Percentiles rank a stretch among this genome's conserved stretches.
phyloP scores from a whole-genome alignment of 495 filamentous ascomycete species.

The Xylaria palmicola region DNA sequence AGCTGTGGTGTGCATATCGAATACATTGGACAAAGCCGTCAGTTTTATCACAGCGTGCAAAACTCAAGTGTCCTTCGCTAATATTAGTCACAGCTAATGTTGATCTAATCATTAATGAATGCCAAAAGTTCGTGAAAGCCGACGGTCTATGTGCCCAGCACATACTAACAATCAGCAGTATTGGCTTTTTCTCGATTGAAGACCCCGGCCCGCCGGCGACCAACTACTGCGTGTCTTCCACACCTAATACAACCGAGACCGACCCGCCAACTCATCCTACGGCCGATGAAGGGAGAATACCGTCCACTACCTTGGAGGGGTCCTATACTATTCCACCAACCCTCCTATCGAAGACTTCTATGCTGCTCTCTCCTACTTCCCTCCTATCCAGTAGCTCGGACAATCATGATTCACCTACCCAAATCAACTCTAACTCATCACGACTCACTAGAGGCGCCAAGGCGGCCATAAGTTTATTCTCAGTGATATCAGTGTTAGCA shows the following conservation, averaged over 20 bases:
- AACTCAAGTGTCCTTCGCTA: slow-evolving; percentile 20
- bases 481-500: slow-evolving; percentile 32
- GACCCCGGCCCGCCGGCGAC: slow-evolving; percentile 40
- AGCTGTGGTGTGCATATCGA: slow-evolving; percentile 43
- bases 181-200: slow-evolving; percentile 35
- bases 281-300: neutral
- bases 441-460: slow-evolving; percentile 38
- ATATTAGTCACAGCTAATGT: slow-evolving; percentile 38
- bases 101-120: slow-evolving; percentile 47
- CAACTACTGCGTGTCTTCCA: slow-evolving; percentile 14
- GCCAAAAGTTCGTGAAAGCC: slow-evolving; percentile 39
- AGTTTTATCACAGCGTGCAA: slow-evolving; percentile 25
- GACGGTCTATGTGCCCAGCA: neutral
- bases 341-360: neutral
- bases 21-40: slow-evolving; percentile 41
- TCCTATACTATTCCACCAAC: neutral
- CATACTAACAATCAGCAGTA: slow-evolving; percentile 23
- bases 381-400: slow-evolving; percentile 2
- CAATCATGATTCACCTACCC: slow-evolving; percentile 16
- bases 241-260: neutral
- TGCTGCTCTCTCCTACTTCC: neutral
- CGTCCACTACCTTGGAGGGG: neutral
- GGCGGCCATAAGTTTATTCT: slow-evolving; percentile 43
- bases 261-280: neutral
- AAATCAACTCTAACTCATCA: slow-evolving; percentile 12